Base-by-base conservation (phyloP, 1,139 yeast genomes). In the Geotrichum restrictum region DNA sequence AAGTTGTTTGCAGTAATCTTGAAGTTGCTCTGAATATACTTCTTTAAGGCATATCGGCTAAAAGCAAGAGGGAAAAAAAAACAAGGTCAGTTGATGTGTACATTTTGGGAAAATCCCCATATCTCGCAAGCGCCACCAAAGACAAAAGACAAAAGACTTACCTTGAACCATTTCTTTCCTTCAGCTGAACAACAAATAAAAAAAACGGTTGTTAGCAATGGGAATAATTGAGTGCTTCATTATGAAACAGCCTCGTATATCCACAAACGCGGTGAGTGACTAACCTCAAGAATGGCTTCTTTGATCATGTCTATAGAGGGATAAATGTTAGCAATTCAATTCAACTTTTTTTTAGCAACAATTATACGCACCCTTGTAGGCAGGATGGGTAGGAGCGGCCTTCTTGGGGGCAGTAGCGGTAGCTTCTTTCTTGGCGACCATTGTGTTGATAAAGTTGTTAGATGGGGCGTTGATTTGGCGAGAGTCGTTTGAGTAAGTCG, bases 141-240 rank as follows among this genome's bases (percentile, higher is more conserved):
- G 29, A 24, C 29, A 24, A 18, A 14, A 60, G 61, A 62, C 66
- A 60, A 60, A 32, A 63, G 75, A 79, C 78, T 85, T 80, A 46
- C 55, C 55, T 52, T 16, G 94, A 84, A 52, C 96, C 96, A 58
- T 79, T 84, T 73, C 95, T 82, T 64, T 86, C 94, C 65, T 86
- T 85, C 64, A 88, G 78, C 60, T 68, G 64, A 39, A 18, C 13
- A 24, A 10, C 18, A 33, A 33, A 39, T n/a, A 29, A 36, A 43
- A 8, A 21, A 44, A 29, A 22, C 19, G 42, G 8, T 36, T 32
- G 52, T 31, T 45, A 45, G 39, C 42, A 27, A 45, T 29, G 29
- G 29, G 7, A 5, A 24, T 8, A 8, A 24, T 24, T 5, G 8
- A 24, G 29, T 8, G 29, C 8, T 8, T 8, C 29, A 24, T 24